Evolutionary conservation across 2,329 filamentous ascomycete species (phyloP), one percentile per base, ranked within the genome.

Genomic region (Meredithiella fracta): DNA sequence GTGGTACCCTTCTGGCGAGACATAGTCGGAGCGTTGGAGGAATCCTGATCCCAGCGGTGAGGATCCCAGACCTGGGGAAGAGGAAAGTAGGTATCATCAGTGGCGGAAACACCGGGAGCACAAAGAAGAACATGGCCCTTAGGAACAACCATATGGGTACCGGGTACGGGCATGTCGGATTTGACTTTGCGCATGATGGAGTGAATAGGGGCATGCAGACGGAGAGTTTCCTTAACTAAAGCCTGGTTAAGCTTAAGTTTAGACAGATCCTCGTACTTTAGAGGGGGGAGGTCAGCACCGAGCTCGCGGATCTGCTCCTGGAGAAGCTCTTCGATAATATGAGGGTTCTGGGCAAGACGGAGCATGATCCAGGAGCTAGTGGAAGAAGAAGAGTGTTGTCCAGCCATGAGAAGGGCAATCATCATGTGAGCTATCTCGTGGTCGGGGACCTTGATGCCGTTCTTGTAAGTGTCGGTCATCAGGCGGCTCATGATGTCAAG

Each of bases 111-210:
- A 61, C 88, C 88, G 1, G 90, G 89, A 1, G 90, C 87, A 40
- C 90, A 82, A 61, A 97, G 80, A 47, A 97, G 80, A 38, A 79
- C 81, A 71, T 94, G 89, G 47, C 77, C 80, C 3, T 85, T 79
- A 6, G 91, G 90, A 61, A 97, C 80, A 57, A 86, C 80, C 65
- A 83, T 94, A 62, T 84, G 84, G 44, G 87, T 94, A 61, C 85
- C 86, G 29, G 88, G 81, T 25, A 95, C 78, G 9, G 81, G 77
- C 78, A 96, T 87, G 58, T 90, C 88, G 61, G 80, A 79, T 73
- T 91, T 95, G 67, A 95, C 91, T 63, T 86, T 85, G 63, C 90
- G 87, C 76, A 97, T 80, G 65, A 97, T 94, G 53, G 86, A 92
- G 76, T 96, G 90, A 64, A 97, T 96, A 1, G 90, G 90, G 1